Base-by-base conservation (phyloP, 805 yeast species). In the Maudiozyma turicensis region DNA sequence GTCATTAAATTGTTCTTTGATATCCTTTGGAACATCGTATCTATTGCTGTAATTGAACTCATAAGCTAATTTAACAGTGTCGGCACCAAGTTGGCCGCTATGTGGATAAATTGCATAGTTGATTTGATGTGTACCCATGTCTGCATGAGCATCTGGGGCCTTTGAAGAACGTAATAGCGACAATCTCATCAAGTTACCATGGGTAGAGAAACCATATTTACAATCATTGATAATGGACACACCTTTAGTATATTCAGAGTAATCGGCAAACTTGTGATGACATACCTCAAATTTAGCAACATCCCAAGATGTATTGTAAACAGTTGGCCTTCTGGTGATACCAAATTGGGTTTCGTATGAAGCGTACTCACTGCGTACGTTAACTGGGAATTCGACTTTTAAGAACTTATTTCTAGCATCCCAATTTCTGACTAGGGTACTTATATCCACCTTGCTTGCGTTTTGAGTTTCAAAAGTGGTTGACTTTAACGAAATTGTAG, bases 261-360 rank as follows among this genome's bases (percentile, higher is more conserved):
- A 81, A 64, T 91, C 99, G 57, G 95, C 91, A 69, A 87, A 91
- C 61, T 86, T 86, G 66, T 93, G 99, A 60, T 85, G 88, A 60
- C 96, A 86, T 9, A 89, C 96, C 68, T 91, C 99, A 66, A 91
- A 91, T 65, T 89, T 90, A 50, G 98, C 98, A 34, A 84, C 84
- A 60, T 91, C 99, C 98, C 98, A 91, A 0, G 87, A 72, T 0
- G 99, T 91, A 64, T 91, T 93, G 70, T 74, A 91, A 67, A 91
- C 97, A 0, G 98, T 91, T 44, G 98, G 95, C 56, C 98, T 79
- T 59, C 78, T 81, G 6, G 95, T 91, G 43, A 86, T 68, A 48
- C 99, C 99, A 67, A 86, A 91, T 65, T 90, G 96, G 2, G 97
- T 89, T 66, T 91, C 99, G 65, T 87, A 93, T 50, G 81, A 79